Evolutionary conservation across 2,329 filamentous ascomycete species (phyloP).

Genomic region (Cladosporium sp.): DNA sequence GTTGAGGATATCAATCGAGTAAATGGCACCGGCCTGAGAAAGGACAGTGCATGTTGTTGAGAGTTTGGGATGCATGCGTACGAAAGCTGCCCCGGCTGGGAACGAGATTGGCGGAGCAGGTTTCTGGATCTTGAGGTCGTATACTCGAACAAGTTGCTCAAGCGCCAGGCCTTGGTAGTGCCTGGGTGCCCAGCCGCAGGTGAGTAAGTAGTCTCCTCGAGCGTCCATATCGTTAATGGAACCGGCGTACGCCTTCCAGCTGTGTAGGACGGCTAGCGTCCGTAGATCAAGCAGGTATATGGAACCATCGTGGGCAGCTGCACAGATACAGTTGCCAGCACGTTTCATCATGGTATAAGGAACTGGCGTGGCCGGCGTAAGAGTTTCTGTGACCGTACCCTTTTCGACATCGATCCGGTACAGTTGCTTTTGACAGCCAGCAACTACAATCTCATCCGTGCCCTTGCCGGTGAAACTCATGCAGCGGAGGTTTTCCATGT

Average conservation of each 20-base stretch:
- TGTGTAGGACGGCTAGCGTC: slow-evolving; percentile 75
- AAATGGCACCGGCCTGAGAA: slow-evolving; percentile 88
- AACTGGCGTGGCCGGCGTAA: slow-evolving; percentile 28
- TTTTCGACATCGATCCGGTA: slow-evolving; percentile 69
- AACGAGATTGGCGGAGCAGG: slow-evolving; percentile 89
- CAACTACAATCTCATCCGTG: slow-evolving; percentile 79
- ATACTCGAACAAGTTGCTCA: slow-evolving; percentile 92
- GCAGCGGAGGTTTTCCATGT: slow-evolving; percentile 84
- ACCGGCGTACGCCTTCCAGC: slow-evolving; percentile 87
- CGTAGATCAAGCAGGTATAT: slow-evolving; percentile 84
- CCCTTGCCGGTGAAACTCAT: slow-evolving; percentile 94
- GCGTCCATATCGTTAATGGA: slow-evolving; percentile 97
- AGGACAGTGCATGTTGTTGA: slow-evolving; percentile 92
- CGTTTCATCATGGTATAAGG: slow-evolving; percentile 92
- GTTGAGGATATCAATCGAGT: slow-evolving; percentile 94
- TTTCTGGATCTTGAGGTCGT: slow-evolving; percentile 86
- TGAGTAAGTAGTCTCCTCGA: slow-evolving; percentile 90
- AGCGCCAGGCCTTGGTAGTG: slow-evolving; percentile 78
- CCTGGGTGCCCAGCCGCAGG: slow-evolving; percentile 87
- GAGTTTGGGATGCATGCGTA: slow-evolving; percentile 94
- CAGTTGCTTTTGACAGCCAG: slow-evolving; percentile 83
- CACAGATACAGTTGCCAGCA: slow-evolving; percentile 82
- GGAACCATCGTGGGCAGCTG: slow-evolving; percentile 77
- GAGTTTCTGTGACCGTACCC: slow-evolving; percentile 45
- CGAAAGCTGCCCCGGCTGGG: slow-evolving; percentile 87